Percentiles rank a stretch among this genome's conserved stretches.
phyloP scores from a whole-genome alignment of 495 filamentous ascomycete species.

The Aspergillus baeticus region DNA sequence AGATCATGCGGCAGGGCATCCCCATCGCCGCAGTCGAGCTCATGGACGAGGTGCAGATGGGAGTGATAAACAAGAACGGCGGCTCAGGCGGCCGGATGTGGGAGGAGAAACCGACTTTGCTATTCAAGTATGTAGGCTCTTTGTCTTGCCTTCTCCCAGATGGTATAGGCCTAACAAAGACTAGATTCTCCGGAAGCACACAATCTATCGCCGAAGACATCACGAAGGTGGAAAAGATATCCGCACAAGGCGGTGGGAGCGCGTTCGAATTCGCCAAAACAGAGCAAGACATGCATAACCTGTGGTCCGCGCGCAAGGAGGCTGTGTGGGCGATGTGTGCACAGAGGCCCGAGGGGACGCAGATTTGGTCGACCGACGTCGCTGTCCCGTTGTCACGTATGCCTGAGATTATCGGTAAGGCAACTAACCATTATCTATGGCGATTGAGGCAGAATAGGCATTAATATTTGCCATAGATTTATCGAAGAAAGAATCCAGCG shows the following conservation, averaged over 20 bases:
- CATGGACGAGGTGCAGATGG: slow-evolving; percentile 86
- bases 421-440: too few species aligned
- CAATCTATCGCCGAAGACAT: slow-evolving; percentile 75
- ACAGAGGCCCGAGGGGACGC: slow-evolving; percentile 50
- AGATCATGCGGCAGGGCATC: slow-evolving; percentile 70
- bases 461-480: slow-evolving; percentile 53
- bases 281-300: slow-evolving; percentile 60
- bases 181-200: slow-evolving; percentile 71
- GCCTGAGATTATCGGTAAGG: slow-evolving; percentile 69
- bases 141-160: too few species aligned
- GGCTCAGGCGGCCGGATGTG: slow-evolving; percentile 67
- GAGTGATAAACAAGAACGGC: slow-evolving; percentile 72
- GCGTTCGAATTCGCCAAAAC: slow-evolving; percentile 76
- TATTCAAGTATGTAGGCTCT: slow-evolving; percentile 70
- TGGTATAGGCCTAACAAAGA: too few species aligned
- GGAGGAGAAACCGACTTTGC: slow-evolving; percentile 76
- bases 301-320: slow-evolving; percentile 86
- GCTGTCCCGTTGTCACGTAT: slow-evolving; percentile 80
- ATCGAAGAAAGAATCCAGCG: slow-evolving; percentile 79
- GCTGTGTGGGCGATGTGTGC: slow-evolving; percentile 61
- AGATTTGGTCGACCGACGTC: slow-evolving; percentile 75
- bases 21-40: slow-evolving; percentile 82
- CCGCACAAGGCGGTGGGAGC: slow-evolving; percentile 53
- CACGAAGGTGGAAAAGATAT: slow-evolving; percentile 61
- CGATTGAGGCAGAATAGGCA: too few species aligned